A percentile compares a stretch with the other conserved stretches of the same genome.
Conservation (phyloP, 345 rosid genomes). For the Passiflora organensis region DNA sequence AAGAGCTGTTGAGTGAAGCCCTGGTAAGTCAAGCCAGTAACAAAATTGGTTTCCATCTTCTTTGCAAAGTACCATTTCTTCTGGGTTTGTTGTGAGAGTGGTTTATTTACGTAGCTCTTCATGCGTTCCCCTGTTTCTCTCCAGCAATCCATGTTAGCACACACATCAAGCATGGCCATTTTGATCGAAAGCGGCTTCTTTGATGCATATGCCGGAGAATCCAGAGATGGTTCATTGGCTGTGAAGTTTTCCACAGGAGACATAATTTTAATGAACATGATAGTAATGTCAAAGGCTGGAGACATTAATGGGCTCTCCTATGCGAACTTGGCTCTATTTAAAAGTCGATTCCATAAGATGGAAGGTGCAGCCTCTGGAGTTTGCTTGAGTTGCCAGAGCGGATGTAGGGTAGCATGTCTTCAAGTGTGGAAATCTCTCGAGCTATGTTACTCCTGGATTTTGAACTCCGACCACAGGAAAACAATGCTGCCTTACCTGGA, state of each 20-base stretch:
- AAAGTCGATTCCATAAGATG: conserved; percentile 36
- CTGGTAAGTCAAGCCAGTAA: conserved; percentile 33
- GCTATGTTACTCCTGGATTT: conserved; percentile 44
- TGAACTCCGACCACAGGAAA: conserved; percentile 30
- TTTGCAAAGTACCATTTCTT: too few relatives aligned
- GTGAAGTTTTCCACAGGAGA: conserved; percentile 47
- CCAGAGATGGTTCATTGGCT: conserved; percentile 34
- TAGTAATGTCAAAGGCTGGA: conserved; percentile 6
- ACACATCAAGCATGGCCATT: conserved; percentile 38
- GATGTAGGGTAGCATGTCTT: conserved; percentile 31
- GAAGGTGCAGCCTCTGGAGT: conserved; percentile 47
- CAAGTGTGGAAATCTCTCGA: conserved; percentile 44
- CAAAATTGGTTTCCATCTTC: background rate
- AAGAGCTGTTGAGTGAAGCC: conserved; percentile 29
- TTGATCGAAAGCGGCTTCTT: conserved; percentile 38
- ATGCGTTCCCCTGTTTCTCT: too few relatives aligned
- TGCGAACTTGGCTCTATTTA: conserved; percentile 43
- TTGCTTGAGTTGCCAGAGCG: conserved; percentile 34
- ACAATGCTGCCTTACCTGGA: conserved; percentile 30
- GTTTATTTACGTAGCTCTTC: too few relatives aligned
- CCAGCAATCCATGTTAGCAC: conserved; percentile 25
- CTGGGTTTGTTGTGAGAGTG: too few relatives aligned
- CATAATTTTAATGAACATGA: conserved; percentile 27
- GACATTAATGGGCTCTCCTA: conserved; percentile 32
- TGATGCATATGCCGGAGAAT: conserved; percentile 50